Conservation (phyloP, 495 filamentous ascomycete species). For the Aspergillus egyptiacus region DNA sequence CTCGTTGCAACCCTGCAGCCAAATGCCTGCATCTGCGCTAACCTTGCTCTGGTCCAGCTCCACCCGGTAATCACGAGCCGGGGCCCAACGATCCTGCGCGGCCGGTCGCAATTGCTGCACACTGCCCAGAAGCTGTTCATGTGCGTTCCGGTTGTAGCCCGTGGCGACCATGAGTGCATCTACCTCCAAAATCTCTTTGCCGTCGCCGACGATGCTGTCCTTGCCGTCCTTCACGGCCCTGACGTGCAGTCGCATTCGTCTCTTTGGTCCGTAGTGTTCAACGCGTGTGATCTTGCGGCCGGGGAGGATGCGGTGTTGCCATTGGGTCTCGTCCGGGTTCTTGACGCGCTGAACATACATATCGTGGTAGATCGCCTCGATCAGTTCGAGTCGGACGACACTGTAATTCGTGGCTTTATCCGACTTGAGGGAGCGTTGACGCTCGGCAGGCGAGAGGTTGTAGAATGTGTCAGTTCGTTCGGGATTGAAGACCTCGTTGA, state of each 20-base stretch:
- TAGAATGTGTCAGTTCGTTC: slow-evolving; percentile 70
- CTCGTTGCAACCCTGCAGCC: slow-evolving; percentile 94
- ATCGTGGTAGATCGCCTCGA: slow-evolving; percentile 78
- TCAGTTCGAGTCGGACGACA: slow-evolving; percentile 79
- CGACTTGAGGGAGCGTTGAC: slow-evolving; percentile 53
- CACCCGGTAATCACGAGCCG: slow-evolving; percentile 66
- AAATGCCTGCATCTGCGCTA: slow-evolving; percentile 61
- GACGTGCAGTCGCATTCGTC: slow-evolving; percentile 37
- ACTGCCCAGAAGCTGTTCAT: slow-evolving; percentile 68
- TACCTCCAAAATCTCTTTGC: slow-evolving; percentile 58
- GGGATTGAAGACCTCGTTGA: slow-evolving; percentile 95
- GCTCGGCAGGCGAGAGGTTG: slow-evolving; percentile 53
- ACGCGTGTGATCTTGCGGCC: slow-evolving; percentile 56
- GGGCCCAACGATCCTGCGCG: slow-evolving; percentile 32
- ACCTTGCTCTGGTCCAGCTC: slow-evolving; percentile 61
- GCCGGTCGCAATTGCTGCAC: slow-evolving; percentile 57
- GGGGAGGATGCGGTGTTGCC: slow-evolving; percentile 74
- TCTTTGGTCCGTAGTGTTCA: slow-evolving; percentile 42
- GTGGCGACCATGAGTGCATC: slow-evolving; percentile 84
- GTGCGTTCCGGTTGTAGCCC: slow-evolving; percentile 73
- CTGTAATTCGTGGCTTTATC: slow-evolving; percentile 87
- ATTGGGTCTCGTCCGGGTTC: slow-evolving; percentile 60
- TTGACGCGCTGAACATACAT: slow-evolving; percentile 79
- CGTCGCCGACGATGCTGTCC: slow-evolving; percentile 21
- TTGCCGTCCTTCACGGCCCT: slow-evolving; percentile 24